Evolutionary conservation across 768 basidiomycete species (phyloP).

Genomic region (Podaxis pistillaris): DNA sequence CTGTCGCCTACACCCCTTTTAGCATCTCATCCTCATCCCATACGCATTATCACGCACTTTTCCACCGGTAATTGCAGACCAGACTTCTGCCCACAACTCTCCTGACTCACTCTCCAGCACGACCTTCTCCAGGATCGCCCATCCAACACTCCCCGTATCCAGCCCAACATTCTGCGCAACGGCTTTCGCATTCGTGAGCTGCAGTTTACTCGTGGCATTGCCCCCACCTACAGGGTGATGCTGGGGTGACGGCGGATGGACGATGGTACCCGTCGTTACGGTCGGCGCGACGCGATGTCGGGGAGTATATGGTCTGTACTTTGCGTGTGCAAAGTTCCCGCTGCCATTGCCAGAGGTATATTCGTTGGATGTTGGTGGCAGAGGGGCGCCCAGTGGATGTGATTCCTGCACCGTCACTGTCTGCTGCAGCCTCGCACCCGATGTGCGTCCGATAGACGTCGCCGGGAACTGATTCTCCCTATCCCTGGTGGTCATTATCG

Average conservation of each 20-base stretch:
- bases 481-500: conserved; percentile 1
- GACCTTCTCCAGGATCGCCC: conserved; percentile 76
- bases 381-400: conserved; percentile 50
- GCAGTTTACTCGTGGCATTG: conserved; percentile 66
- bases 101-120: conserved; percentile 45
- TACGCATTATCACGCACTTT: conserved; percentile 48
- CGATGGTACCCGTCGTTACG: conserved; percentile 48
- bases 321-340: conserved; percentile 26
- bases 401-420: conserved; percentile 54
- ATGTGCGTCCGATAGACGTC: conserved; percentile 52
- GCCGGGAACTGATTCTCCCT: conserved; percentile 38
- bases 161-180: conserved; percentile 69
- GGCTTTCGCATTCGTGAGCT: conserved; percentile 72
- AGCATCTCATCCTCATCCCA: conserved; percentile 13
- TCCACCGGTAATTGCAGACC: conserved; percentile 58
- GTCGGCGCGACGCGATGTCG: conserved; percentile 52
- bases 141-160: conserved; percentile 57
- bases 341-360: not conserved
- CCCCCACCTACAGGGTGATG: conserved; percentile 34
- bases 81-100: conserved; percentile 71
- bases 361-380: conserved; percentile 20
- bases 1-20: conserved; percentile 55
- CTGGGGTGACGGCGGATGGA: conserved; percentile 44
- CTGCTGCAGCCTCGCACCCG: conserved; percentile 37
- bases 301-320: conserved; percentile 79